Conservation (phyloP, 2,329 filamentous ascomycete genomes). For the Talaromyces sp. region DNA sequence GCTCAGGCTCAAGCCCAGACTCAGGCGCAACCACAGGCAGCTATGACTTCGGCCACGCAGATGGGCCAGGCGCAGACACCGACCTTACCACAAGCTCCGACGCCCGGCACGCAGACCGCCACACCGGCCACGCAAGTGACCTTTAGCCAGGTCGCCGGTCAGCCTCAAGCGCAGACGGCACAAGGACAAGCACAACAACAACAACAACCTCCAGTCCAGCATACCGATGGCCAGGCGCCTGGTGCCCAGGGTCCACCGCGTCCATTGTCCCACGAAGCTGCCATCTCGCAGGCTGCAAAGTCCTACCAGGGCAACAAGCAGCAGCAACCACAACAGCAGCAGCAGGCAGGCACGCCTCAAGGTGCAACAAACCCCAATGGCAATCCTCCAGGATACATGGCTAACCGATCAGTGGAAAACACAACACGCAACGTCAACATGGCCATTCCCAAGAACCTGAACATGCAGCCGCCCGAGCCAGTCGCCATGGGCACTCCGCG, state of each 20-base stretch:
- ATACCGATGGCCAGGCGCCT: constrained; percentile 27
- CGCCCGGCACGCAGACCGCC: constrained; percentile 17
- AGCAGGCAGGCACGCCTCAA: constrained; percentile 21
- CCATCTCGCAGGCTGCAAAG: constrained; percentile 42
- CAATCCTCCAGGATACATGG: constrained; percentile 39
- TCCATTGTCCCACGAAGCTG: constrained; percentile 42
- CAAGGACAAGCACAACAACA: not conserved
- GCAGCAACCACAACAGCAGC: constrained; percentile 14
- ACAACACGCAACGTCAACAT: constrained; percentile 58
- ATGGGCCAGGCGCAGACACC: too few relatives aligned
- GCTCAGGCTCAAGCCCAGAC: not conserved
- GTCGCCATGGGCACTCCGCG: constrained; percentile 68
- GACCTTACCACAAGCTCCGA: not conserved
- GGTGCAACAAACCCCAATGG: constrained; percentile 31
- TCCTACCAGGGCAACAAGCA: constrained; percentile 34
- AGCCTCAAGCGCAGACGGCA: not conserved
- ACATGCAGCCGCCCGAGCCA: constrained; percentile 66
- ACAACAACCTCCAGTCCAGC: constrained; percentile 22
- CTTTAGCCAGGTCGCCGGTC: not conserved
- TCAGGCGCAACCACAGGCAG: not conserved
- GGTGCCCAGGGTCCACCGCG: constrained; percentile 35
- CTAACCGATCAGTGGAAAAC: constrained; percentile 37
- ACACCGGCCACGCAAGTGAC: constrained; percentile 1
- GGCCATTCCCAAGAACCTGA: constrained; percentile 77
- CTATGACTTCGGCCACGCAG: not conserved